Conservation (phyloP, 352 stramenopile genomes). For the Thalassiosira mediterranea region DNA sequence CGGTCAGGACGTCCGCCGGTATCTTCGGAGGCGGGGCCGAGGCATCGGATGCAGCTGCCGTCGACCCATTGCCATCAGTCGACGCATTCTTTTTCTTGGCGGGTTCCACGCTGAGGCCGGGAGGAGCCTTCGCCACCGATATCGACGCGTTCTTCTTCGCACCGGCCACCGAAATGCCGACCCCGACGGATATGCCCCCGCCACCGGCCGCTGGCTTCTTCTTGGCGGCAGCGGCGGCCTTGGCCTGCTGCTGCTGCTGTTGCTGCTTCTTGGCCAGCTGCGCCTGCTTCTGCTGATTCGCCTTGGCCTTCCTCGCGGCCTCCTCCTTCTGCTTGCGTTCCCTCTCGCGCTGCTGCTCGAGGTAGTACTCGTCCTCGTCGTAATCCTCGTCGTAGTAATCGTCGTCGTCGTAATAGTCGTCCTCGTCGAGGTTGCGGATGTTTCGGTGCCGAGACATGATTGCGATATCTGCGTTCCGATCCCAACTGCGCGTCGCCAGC, state of each 20-base stretch:
- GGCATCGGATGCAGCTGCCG: conserved; percentile 11
- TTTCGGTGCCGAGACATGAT: conserved; percentile 80
- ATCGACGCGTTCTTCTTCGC: conserved; percentile 5
- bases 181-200: conserved; percentile 18
- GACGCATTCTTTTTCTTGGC: conserved; percentile 17
- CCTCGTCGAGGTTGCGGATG: conserved; percentile 72
- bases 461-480: no score
- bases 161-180: conserved; percentile 7
- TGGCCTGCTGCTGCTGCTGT: conserved; percentile 13
- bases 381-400: conserved; percentile 57
- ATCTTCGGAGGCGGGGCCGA: conserved; percentile 25
- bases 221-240: conserved; percentile 27
- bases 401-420: conserved; percentile 79
- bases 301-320: conserved; percentile 47
- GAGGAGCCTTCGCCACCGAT: conserved; percentile 22
- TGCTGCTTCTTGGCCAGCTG: conserved; percentile 42
- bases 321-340: conserved; percentile 43
- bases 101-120: conserved; percentile 28
- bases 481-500: no score
- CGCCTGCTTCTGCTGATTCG: conserved; percentile 48
- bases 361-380: conserved; percentile 60
- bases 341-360: conserved; percentile 52
- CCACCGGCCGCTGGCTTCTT: conserved; percentile 22
- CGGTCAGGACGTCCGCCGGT: conserved; percentile 33
- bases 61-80: conserved; percentile 5